Base-by-base conservation (phyloP, 768 basidiomycete species). In the Termitomyces sp. region DNA sequence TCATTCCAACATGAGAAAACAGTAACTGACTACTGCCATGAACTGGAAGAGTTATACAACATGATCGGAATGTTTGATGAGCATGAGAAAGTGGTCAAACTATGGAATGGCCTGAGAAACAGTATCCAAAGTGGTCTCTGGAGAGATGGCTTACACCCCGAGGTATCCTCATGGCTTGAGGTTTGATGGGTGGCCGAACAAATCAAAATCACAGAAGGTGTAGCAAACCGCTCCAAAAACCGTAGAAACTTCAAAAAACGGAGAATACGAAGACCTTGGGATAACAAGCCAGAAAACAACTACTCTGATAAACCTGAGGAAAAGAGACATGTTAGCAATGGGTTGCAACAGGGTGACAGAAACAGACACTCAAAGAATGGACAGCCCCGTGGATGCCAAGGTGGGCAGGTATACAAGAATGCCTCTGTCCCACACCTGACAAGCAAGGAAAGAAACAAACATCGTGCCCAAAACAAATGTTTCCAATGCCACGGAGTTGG, bases 21-120 rank as follows among this genome's bases (percentile, higher is more conserved):
- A 0, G 69, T 78, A 0, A 53, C 62, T 0, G 67, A 70, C 7
- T 78, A 68, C 54, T 61, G 67, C 2, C 67, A 68, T 38, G 67
- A 75, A 39, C 46, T 78, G 0, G 64, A 70, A 22, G 69, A 67
- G 13, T 36, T 76, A 0, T 72, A 61, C 54, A 61, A 63, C 10
- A 69, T 71, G 51, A 69, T 75, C 7, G 74, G 73, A 0, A 40
- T 50, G 15, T 32, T 29, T 27, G 48, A 50, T 25, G 48, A 50
- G 13, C 15, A 11, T 0, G 43, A 45, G 61, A 68, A 39, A 58
- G 58, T 3, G 58, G 36, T 38, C 56, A 20, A 52, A 56, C 12
- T 69, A 63, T 45, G 56, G 47, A 49, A 54, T 20, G 48, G 54
- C 33, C 18, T 55, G 16, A 12, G 45, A 1, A 33, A 12, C 5